phyloP scores from a whole-genome alignment of 108 stramenopile species.

The Parmales sp. region DNA sequence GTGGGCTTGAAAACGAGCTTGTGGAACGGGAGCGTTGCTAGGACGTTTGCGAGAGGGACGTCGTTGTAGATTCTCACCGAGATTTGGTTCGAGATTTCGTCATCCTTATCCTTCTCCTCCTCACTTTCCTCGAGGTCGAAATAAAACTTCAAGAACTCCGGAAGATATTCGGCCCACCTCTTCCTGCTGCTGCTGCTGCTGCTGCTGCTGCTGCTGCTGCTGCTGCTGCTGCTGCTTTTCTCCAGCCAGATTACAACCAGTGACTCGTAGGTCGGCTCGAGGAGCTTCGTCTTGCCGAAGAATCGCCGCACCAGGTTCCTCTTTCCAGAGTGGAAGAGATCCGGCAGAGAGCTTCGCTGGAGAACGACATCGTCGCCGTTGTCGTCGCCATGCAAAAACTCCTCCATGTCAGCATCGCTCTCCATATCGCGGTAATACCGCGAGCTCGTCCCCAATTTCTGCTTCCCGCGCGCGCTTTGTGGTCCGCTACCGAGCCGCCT shows the following conservation, averaged over 20 bases:
- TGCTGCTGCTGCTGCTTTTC: too few relatives aligned
- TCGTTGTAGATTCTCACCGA: constrained; percentile 47
- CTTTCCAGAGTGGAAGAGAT: constrained; percentile 53
- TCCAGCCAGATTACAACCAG: constrained; percentile 63
- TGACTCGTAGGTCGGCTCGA: constrained; percentile 70
- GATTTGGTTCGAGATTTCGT: too few relatives aligned
- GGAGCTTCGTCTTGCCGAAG: constrained; percentile 47
- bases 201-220: too few relatives aligned
- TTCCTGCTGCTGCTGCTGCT: too few relatives aligned
- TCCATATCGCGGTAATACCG: background rate
- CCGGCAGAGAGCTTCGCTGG: constrained; percentile 58
- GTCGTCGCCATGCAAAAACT: too few relatives aligned
- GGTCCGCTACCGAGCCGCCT: too few relatives aligned
- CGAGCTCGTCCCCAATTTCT: background rate
- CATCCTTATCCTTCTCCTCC: too few relatives aligned
- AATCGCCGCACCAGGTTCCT: constrained; percentile 36
- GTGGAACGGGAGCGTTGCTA: constrained; percentile 59
- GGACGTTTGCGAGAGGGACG: constrained; percentile 72
- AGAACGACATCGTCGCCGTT: constrained; percentile 22
- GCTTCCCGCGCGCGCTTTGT: background rate
- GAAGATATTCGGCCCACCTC: too few relatives aligned
- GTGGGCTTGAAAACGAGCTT: constrained; percentile 66
- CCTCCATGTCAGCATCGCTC: background rate
- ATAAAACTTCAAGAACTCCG: too few relatives aligned
- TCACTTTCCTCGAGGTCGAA: too few relatives aligned